Evolutionary conservation across 495 filamentous ascomycete genomes (phyloP).

Genomic region (Annulohypoxylon stygium): DNA sequence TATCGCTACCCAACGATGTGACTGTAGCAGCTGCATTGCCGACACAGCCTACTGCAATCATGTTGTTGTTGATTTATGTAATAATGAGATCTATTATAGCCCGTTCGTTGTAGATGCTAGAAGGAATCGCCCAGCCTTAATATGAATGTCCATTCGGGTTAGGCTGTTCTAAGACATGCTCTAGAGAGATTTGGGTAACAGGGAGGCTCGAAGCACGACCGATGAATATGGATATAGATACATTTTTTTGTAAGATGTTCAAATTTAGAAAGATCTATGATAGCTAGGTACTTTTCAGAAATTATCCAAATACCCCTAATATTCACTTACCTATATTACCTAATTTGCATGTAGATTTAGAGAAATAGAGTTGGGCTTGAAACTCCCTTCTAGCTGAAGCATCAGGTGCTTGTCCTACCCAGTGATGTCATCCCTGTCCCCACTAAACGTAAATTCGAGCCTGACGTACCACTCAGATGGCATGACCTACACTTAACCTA

Average conservation of each 20-base stretch:
- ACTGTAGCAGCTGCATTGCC: constrained; percentile 3
- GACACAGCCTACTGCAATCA: not conserved
- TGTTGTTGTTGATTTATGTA: not conserved
- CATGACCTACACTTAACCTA: constrained; percentile 1
- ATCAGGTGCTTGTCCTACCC: constrained; percentile 21
- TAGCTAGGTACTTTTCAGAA: not conserved
- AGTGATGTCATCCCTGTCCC: constrained; percentile 39
- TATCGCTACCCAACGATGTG: not conserved
- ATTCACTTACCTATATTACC: not conserved
- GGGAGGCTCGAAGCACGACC: not conserved
- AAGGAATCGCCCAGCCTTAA: not conserved
- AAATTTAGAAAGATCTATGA: not conserved
- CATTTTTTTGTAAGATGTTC: not conserved
- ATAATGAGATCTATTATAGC: not conserved
- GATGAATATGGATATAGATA: not conserved
- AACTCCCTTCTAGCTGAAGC: not conserved
- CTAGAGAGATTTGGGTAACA: not conserved
- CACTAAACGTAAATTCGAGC: constrained; percentile 21
- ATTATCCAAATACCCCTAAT: not conserved
- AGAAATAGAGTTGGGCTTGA: not conserved
- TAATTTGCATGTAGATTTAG: not conserved
- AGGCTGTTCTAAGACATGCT: not conserved
- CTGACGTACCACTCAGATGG: constrained; percentile 11
- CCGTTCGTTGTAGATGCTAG: not conserved
- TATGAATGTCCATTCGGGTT: not conserved